phyloP scores from a whole-genome alignment of 176 grass and related monocot species.

The Musa troglodytarum region DNA sequence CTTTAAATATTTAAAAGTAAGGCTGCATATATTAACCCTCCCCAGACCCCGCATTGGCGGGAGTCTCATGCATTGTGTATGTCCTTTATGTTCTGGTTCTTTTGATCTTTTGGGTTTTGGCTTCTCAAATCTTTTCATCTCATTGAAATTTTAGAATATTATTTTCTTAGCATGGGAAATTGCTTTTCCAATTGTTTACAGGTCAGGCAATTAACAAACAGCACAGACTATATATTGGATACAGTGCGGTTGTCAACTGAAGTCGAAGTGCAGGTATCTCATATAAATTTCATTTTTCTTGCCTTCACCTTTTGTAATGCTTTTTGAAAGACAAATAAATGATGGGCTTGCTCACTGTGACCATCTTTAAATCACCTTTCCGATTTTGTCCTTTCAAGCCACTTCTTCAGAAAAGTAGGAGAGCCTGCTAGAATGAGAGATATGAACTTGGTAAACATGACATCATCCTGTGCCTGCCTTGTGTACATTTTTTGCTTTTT shows the following conservation, averaged over 20 bases:
- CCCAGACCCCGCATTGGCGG: too few relatives aligned
- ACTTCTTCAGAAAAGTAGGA: too few relatives aligned
- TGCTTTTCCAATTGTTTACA: conserved; percentile 13
- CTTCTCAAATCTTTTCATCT: background rate
- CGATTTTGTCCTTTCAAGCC: too few relatives aligned
- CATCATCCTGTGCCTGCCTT: too few relatives aligned
- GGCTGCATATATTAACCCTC: too few relatives aligned
- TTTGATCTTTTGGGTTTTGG: background rate
- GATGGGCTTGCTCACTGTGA: background rate
- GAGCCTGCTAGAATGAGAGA: too few relatives aligned
- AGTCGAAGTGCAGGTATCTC: conserved; percentile 37
- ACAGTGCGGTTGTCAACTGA: conserved; percentile 19
- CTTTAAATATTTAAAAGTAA: too few relatives aligned
- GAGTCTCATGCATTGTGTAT: too few relatives aligned
- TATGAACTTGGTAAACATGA: too few relatives aligned
- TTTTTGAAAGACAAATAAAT: background rate
- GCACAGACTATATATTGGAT: conserved; percentile 26
- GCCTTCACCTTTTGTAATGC: background rate
- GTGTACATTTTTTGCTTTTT: too few relatives aligned
- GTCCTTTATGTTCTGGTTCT: too few relatives aligned
- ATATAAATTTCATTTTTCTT: background rate
- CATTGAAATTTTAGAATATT: background rate
- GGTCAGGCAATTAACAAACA: conserved; percentile 31
- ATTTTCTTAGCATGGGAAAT: background rate
- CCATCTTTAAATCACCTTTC: background rate